Percentiles rank a stretch among this genome's conserved stretches.
Conservation (phyloP, 2,329 filamentous ascomycete genomes). For the Chaetomium globosum region DNA sequence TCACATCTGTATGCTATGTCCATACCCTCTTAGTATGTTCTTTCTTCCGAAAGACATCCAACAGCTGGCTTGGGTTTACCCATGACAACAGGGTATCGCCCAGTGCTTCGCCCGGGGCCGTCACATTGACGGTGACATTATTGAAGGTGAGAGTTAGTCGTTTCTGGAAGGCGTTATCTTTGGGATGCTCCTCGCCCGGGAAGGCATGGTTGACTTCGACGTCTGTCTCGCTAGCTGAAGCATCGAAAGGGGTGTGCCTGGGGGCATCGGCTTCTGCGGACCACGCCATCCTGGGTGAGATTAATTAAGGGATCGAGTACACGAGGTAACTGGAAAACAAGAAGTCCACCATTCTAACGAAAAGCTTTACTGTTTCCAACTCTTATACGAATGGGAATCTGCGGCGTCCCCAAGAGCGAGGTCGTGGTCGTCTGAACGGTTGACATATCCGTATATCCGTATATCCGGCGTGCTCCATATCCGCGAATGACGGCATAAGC, state of each 20-base stretch:
- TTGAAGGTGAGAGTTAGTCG: conserved; percentile 15
- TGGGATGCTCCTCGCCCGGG: background rate
- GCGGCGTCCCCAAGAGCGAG: background rate
- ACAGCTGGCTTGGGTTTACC: conserved; percentile 2
- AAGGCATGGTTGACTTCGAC: conserved; percentile 8
- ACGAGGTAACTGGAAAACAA: background rate
- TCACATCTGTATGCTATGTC: background rate
- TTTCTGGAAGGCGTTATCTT: conserved; percentile 3
- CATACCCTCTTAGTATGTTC: conserved; percentile 8
- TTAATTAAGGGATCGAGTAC: background rate
- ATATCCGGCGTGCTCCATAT: conserved; percentile 4
- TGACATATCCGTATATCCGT: conserved; percentile 13
- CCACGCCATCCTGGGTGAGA: conserved; percentile 7
- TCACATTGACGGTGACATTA: conserved; percentile 17
- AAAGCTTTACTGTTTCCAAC: background rate
- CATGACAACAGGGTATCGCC: conserved; percentile 12
- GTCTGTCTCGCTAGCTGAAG: conserved; percentile 11
- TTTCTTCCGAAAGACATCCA: background rate
- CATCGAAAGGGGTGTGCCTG: conserved; percentile 8
- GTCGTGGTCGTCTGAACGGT: background rate
- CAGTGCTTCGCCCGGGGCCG: conserved; percentile 7
- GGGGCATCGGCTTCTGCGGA: background rate
- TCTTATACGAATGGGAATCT: conserved; percentile 6
- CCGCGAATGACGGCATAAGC: background rate
- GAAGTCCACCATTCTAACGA: background rate